Evolutionary conservation across 2,329 filamentous ascomycete species (phyloP).

Genomic region (Rutstroemia sp.): DNA sequence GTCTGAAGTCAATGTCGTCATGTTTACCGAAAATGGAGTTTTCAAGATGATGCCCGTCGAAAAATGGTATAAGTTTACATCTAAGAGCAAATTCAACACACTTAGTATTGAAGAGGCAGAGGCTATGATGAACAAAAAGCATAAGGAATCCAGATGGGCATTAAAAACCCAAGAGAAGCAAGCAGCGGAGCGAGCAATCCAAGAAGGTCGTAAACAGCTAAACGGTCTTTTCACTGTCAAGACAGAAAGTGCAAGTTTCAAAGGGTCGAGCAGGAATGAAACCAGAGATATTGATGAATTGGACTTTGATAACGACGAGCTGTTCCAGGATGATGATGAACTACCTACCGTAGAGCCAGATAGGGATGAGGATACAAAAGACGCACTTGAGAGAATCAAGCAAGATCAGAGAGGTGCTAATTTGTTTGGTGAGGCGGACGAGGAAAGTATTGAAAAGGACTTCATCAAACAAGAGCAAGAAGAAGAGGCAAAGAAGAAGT

Average conservation of each 20-base stretch:
- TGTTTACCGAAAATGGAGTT: conserved; percentile 60
- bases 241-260: conserved; percentile 59
- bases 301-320: conserved; percentile 59
- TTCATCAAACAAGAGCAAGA: conserved; percentile 65
- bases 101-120: conserved; percentile 82
- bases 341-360: conserved; percentile 67
- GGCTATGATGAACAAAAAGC: conserved; percentile 71
- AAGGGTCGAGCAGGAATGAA: conserved; percentile 52
- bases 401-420: conserved; percentile 82
- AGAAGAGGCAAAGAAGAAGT: conserved; percentile 59
- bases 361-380: conserved; percentile 73
- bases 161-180: conserved; percentile 58
- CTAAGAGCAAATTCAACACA: conserved; percentile 71
- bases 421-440: conserved; percentile 64
- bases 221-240: conserved; percentile 50
- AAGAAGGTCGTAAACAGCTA: conserved; percentile 46
- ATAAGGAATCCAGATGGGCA: conserved; percentile 72
- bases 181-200: conserved; percentile 47
- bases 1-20: conserved; percentile 76
- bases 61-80: conserved; percentile 87
- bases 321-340: conserved; percentile 86
- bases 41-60: conserved; percentile 88
- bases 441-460: conserved; percentile 64
- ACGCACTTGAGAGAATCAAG: conserved; percentile 64
- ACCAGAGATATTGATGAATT: conserved; percentile 65